Evolutionary conservation across 768 basidiomycete genomes (phyloP), one percentile per base, ranked within the genome.

Genomic region (Phylloporus arenicola): DNA sequence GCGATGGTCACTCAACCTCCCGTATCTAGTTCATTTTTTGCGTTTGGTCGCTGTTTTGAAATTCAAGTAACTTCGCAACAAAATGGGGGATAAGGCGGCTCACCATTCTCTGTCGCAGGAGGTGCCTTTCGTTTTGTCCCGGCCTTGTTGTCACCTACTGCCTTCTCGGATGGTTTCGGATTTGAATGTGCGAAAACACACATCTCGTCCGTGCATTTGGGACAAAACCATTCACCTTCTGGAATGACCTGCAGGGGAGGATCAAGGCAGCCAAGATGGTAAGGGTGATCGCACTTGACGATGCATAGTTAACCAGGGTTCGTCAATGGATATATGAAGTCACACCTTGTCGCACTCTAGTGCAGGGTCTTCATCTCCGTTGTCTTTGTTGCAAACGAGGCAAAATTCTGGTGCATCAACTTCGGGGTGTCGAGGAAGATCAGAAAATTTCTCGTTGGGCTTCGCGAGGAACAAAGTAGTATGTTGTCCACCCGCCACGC

Each of bases 141-240:
- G 9, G 48, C 42, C 17, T 61, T 70, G 56, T 48, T 61, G 10
- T 53, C 64, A 9, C 44, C 57, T 6, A 43, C 50, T 22, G 53
- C 47, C 47, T 68, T 58, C 33, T 56, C 57, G 12, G 59, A 45
- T 17, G 49, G 1, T 42, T 54, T 57, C 37, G 58, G 47, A 39
- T 52, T 22, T 17, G 46, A 39, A 53, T 20, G 56, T 37, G 58
- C 55, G 24, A 64, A 77, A 6, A 78, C 79, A 10, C 78, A 79
- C 4, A 83, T 83, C 19, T 79, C 75, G 30, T 74, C 73, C 10
- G 70, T 67, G 62, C 92, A 95, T 49, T 80, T 74, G 0, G 86
- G 82, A 60, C 92, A 95, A 75, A 92, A 92, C 92, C 92, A 93
- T 70, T 93, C 88, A 33, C 89, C 94, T 30, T 88, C 86, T 0